These are phyloP conservation scores for Pisolithus albus DNA, from an alignment of 768 basidiomycete genomes.

Conservation along the genomic window DNA sequence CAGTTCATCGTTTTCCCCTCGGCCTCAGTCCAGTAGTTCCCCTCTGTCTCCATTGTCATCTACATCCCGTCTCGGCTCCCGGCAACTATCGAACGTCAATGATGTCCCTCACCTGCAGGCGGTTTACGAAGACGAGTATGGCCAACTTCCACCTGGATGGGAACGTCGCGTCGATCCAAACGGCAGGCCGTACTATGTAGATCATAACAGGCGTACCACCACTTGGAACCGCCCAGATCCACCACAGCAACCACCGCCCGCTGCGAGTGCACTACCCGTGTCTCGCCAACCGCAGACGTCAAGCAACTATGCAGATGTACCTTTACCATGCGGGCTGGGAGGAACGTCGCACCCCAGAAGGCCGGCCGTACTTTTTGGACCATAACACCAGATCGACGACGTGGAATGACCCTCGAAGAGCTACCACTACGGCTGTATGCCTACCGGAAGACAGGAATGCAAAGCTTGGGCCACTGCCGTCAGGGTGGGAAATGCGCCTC, in stretches of 20 bases:
- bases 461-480: constrained; percentile 76
- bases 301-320: constrained; percentile 49
- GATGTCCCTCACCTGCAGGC: constrained; percentile 3
- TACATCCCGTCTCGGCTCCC: constrained; percentile 5
- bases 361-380: constrained; percentile 68
- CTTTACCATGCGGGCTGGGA: constrained; percentile 89
- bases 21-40: constrained; percentile 15
- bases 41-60: constrained; percentile 6
- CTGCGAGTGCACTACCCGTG: constrained; percentile 11
- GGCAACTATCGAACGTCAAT: constrained; percentile 2
- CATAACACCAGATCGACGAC: constrained; percentile 83
- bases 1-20: constrained; percentile 4
- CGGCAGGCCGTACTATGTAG: constrained; percentile 77
- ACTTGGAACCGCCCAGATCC: constrained; percentile 60
- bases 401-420: constrained; percentile 78
- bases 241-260: constrained; percentile 13
- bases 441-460: constrained; percentile 41
- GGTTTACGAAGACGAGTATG: constrained; percentile 49
- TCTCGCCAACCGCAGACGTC: constrained; percentile 22
- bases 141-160: constrained; percentile 72
- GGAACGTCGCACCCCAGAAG: constrained; percentile 84
- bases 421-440: constrained; percentile 42
- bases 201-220: constrained; percentile 75
- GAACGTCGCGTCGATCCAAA: constrained; percentile 66
- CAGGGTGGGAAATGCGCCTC: constrained; percentile 93